These are phyloP conservation scores for Polygonum maritimum DNA, from an alignment of 148 eudicot genomes.

Conservation along the genomic window DNA sequence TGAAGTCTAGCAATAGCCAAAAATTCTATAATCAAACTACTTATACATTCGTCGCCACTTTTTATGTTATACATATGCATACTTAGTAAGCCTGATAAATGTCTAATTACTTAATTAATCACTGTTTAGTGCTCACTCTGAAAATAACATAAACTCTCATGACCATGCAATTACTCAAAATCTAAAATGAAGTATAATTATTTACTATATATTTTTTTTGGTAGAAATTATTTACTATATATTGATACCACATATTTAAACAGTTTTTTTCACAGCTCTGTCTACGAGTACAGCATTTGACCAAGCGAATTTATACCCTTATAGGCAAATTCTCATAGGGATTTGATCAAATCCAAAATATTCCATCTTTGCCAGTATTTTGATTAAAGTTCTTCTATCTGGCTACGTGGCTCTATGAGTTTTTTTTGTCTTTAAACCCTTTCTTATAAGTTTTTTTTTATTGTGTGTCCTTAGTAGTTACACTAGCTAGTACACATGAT, in stretches of 20 bases:
- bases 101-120: background rate
- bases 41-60: background rate
- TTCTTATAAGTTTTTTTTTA: background rate
- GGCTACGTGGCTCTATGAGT: background rate
- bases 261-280: background rate
- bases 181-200: background rate
- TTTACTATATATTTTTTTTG: too few relatives aligned
- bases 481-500: too few relatives aligned
- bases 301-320: slow-evolving; percentile 6
- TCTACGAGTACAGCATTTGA: background rate
- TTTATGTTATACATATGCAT: background rate
- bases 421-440: background rate
- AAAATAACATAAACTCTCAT: background rate
- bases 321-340: slow-evolving; percentile 5
- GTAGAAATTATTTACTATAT: too few relatives aligned
- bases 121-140: too few relatives aligned
- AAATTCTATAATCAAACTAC: background rate
- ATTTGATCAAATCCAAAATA: slow-evolving; percentile 5
- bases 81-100: background rate
- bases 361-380: slow-evolving; percentile 6
- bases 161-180: background rate
- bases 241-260: background rate
- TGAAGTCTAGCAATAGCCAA: background rate
- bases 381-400: background rate
- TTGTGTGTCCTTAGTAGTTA: too few relatives aligned